phyloP scores from a whole-genome alignment of 2,329 filamentous ascomycete genomes.

The Nemania diffusa region DNA sequence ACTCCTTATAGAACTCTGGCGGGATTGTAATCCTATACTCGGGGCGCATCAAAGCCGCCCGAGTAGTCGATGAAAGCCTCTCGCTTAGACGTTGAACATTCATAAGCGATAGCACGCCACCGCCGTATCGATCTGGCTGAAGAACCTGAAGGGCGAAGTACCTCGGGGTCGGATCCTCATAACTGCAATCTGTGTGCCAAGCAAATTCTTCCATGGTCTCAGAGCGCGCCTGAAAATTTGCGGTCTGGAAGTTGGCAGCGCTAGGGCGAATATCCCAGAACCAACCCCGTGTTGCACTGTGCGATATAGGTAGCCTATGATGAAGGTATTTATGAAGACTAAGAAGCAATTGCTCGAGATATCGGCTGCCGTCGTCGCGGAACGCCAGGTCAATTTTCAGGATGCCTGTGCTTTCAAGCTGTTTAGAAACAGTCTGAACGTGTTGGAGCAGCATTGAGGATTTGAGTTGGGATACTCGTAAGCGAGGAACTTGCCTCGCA shows the following conservation, averaged over 20 bases:
- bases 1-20: constrained; percentile 13
- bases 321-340: constrained; percentile 49
- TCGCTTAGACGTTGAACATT: constrained; percentile 18
- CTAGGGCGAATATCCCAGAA: constrained; percentile 57
- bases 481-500: background rate
- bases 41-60: constrained; percentile 3
- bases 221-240: constrained; percentile 51
- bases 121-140: constrained; percentile 52
- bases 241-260: constrained; percentile 45
- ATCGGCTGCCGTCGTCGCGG: constrained; percentile 43
- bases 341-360: constrained; percentile 50
- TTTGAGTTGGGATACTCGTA: background rate
- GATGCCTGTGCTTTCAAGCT: background rate
- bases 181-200: constrained; percentile 59
- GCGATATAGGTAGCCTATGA: constrained; percentile 54
- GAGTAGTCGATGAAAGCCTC: constrained; percentile 10
- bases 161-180: constrained; percentile 51
- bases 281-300: constrained; percentile 56
- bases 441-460: background rate
- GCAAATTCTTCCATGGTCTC: constrained; percentile 57
- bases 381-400: constrained; percentile 4
- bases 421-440: background rate
- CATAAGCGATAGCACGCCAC: constrained; percentile 22
- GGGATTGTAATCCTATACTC: constrained; percentile 24
- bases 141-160: constrained; percentile 58